A percentile compares a stretch with the other conserved stretches of the same genome.
Evolutionary conservation across 495 filamentous ascomycete species (phyloP).

Genomic region (Penicillium manginii): DNA sequence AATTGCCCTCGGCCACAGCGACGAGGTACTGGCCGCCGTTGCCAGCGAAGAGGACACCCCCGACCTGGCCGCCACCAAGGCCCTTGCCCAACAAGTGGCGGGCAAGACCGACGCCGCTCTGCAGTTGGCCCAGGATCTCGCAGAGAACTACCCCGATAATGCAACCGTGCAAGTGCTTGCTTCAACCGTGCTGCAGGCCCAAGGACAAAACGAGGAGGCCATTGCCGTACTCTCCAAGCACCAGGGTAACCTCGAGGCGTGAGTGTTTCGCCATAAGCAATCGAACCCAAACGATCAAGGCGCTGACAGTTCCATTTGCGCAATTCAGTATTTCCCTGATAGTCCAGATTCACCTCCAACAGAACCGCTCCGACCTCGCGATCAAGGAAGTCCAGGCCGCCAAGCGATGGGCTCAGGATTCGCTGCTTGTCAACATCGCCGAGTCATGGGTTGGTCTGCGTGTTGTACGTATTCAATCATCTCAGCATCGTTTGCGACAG

Average conservation of each 20-base stretch:
- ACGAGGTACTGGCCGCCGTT: constrained; percentile 70
- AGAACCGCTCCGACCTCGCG: constrained; percentile 89
- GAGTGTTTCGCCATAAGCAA: constrained; percentile 35
- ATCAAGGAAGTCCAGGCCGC: constrained; percentile 88
- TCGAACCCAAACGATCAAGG: neutral
- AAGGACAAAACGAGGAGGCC: constrained; percentile 82
- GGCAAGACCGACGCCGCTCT: constrained; percentile 66
- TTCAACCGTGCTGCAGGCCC: constrained; percentile 75
- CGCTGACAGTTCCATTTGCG: constrained; percentile 8
- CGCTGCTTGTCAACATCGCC: constrained; percentile 87
- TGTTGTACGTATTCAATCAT: constrained; percentile 60
- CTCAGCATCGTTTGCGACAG: neutral
- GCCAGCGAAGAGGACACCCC: constrained; percentile 63
- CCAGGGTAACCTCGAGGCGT: constrained; percentile 83
- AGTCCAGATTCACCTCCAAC: constrained; percentile 87
- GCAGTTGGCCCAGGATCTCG: constrained; percentile 65
- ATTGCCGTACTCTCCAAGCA: constrained; percentile 77
- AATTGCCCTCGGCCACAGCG: constrained; percentile 77
- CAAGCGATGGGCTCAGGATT: constrained; percentile 94
- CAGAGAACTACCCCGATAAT: constrained; percentile 69
- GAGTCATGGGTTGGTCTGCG: constrained; percentile 94
- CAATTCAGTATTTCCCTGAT: constrained; percentile 66
- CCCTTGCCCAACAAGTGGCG: constrained; percentile 68
- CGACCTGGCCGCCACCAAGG: constrained; percentile 77
- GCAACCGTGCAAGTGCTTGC: constrained; percentile 77